Base-by-base conservation (phyloP, 2,329 filamentous ascomycete genomes). In the Diaporthe sp. region DNA sequence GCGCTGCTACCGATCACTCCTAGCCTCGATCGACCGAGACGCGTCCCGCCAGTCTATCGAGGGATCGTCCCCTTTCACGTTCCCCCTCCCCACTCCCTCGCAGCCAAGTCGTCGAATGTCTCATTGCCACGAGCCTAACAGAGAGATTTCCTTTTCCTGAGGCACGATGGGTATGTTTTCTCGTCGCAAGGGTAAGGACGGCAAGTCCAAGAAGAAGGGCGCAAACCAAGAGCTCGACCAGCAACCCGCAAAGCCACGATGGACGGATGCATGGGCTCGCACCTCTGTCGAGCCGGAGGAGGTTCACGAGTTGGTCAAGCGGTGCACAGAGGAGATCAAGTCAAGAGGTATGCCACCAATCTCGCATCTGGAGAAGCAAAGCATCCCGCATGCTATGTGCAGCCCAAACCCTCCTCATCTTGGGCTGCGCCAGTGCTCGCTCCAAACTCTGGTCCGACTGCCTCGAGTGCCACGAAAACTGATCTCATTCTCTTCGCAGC, bases 271-370 rank as follows among this genome's bases (percentile, higher is more conserved):
- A 78, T 99, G 95, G 91, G 89, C 92, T 77, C 93, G 96, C 81
- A 94, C 90, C 73, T 91, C 92, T 62, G 93, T 99, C 78, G 93
- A 95, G 72, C 94, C 96, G 7, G 95, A 98, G 79, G 97, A 99
- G 86, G 92, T 99, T 65, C 93, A 96, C 81, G 95, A 98, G 82
- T 87, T 99, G 77, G 88, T 98, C 70, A 91, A 92, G 82, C 92
- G 92, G 79, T 98, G 95, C 86, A 97, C 96, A 15, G 89, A 92
- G 74, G 97, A 99, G 86, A 91, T 99, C 84, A 99, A 98, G 87
- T 93, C 94, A 76, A 91, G 96, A 94, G 96, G 96, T 98, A 92
- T 80, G 91, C 85, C 76, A 78, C 78, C 46, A 49, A 53, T 46
- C 42, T 68, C 42, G 46, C 39, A 37, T 37, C 51, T 13, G 57